These are phyloP conservation scores for Dichotomocladium elegans DNA, from an alignment of 371 early-diverging fungal species.

Conservation along the genomic window DNA sequence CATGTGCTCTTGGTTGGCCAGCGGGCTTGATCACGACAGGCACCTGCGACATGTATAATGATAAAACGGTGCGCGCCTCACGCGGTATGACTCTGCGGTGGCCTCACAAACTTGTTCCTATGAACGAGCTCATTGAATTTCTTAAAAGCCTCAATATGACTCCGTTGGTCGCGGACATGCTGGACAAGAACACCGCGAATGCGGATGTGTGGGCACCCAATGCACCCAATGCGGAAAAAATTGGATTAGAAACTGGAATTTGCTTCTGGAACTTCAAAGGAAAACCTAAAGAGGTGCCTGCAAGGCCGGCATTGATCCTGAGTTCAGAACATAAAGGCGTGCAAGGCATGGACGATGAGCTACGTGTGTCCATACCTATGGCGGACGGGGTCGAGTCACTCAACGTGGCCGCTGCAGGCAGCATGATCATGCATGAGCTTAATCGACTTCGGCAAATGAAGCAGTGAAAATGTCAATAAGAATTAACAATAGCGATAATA, in stretches of 20 bases:
- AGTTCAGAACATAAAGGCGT: constrained; percentile 53
- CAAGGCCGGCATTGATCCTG: constrained; percentile 47
- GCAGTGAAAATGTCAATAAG: neutral
- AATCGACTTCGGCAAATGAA: constrained; percentile 30
- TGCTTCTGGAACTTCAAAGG: constrained; percentile 35
- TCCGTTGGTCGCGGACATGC: constrained; percentile 54
- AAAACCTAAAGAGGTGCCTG: constrained; percentile 20
- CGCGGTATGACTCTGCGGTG: constrained; percentile 40
- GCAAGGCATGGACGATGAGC: constrained; percentile 25
- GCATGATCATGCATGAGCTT: constrained; percentile 55
- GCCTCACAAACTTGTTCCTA: constrained; percentile 24
- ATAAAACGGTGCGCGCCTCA: constrained; percentile 52
- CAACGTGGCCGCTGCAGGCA: constrained; percentile 52
- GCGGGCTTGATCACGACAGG: constrained; percentile 41
- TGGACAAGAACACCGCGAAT: constrained; percentile 22
- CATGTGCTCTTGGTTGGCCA: constrained; percentile 51
- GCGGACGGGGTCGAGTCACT: constrained; percentile 45
- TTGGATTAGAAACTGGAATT: constrained; percentile 14
- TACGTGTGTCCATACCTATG: constrained; percentile 59
- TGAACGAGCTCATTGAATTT: constrained; percentile 21
- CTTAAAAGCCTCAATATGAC: constrained; percentile 33
- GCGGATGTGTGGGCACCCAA: constrained; percentile 28
- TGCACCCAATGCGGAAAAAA: neutral
- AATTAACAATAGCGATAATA: too few relatives aligned
- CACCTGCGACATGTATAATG: constrained; percentile 52